Conservation (phyloP, 2,329 filamentous ascomycete genomes). For the Botrytis tulipae region DNA sequence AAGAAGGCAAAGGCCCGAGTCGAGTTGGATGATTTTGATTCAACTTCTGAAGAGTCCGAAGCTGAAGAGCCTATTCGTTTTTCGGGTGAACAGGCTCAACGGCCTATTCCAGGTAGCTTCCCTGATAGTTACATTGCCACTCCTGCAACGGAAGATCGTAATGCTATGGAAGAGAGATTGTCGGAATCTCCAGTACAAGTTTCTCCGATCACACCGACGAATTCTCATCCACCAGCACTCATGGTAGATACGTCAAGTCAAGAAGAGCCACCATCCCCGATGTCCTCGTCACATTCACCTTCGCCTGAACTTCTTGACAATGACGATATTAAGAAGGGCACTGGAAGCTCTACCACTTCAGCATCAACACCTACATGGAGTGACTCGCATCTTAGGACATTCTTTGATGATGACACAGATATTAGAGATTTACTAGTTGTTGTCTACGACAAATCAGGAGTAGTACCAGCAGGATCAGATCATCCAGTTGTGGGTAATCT, state of each 20-base stretch:
- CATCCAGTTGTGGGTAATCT: constrained; percentile 79
- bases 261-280: constrained; percentile 60
- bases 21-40: constrained; percentile 67
- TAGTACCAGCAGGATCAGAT: constrained; percentile 74
- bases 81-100: constrained; percentile 31
- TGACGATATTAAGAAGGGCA: constrained; percentile 42
- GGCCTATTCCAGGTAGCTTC: constrained; percentile 38
- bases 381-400: constrained; percentile 78
- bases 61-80: constrained; percentile 34
- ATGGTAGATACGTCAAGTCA: constrained; percentile 70
- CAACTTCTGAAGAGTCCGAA: constrained; percentile 45
- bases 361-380: constrained; percentile 70
- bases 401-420: constrained; percentile 86
- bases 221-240: constrained; percentile 60
- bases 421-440: constrained; percentile 88
- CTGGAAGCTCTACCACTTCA: constrained; percentile 54
- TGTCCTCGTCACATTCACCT: constrained; percentile 51
- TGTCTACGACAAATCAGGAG: constrained; percentile 87
- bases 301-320: constrained; percentile 59
- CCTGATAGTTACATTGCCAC: constrained; percentile 38
- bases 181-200: constrained; percentile 69
- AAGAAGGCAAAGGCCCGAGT: constrained; percentile 60
- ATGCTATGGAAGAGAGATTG: constrained; percentile 45
- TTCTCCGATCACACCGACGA: constrained; percentile 52
- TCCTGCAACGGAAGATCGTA: constrained; percentile 38